Base-by-base conservation (phyloP, 345 rosid genomes). In the Iberis pinnata region DNA sequence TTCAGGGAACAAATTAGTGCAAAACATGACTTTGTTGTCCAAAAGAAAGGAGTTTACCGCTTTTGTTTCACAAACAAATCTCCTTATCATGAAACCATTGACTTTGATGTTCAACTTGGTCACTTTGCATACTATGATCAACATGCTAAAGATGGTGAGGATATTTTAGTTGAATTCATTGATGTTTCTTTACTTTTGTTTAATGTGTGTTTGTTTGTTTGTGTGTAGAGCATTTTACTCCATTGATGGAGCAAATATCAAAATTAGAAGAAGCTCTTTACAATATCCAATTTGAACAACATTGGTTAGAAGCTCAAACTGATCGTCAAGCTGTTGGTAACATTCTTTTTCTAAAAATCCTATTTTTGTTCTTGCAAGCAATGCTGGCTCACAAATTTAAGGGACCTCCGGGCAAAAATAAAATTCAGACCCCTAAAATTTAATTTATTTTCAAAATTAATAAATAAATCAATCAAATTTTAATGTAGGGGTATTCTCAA, bases 221-320 rank as follows among this genome's bases (percentile, higher is more conserved):
- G 0, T 57, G 18, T 56, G 53, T 72, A 83, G 88, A 83, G 79
- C 90, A 83, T 60, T 68, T 83, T 49, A 52, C 68, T 22, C 88
- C 90, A 0, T 53, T 82, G 77, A 43, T 75, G 64, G 80, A 78
- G 51, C 80, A 80, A 60, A 80, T 86, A 40, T 70, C 79, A 16
- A 83, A 70, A 64, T 41, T 80, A 35, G 83, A 79, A 68, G 88
- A 82, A 29, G 86, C 86, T 27, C 83, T 82, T 36, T 75, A 75
- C 76, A 75, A 75, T 69, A 79, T 86, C 60, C 90, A 80, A 20
- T 86, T 86, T 36, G 82, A 86, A 45, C 88, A 83, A 60, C 90
- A 77, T 58, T 86, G 90, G 88, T 56, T 86, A 46, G 86, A 78
- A 70, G 90, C 90, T 63, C 95, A 83, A 72, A 79, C 82, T 2